Conservation (phyloP, 305 asterid species). For the Solanum chacoense region DNA sequence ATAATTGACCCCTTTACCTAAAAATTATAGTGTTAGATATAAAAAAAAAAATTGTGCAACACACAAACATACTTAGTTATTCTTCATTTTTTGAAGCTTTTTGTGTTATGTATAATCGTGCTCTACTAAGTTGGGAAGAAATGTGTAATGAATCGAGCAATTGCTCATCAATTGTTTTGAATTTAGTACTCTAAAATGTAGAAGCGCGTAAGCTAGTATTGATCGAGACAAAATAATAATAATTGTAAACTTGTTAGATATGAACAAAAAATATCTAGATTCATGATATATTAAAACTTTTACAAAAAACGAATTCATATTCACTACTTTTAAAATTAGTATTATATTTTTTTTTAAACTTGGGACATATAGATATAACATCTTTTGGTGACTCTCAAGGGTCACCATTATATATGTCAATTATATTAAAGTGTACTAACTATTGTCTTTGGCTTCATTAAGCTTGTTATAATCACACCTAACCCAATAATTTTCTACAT, state of each 20-base stretch:
- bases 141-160: not conserved
- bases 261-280: not conserved
- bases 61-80: not conserved
- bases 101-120: not conserved
- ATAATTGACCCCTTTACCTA: not conserved
- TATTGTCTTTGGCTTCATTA: not conserved
- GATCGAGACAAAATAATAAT: not conserved
- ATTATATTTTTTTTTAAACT: not conserved
- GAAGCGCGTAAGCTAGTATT: not conserved
- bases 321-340: not conserved
- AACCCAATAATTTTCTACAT: not conserved
- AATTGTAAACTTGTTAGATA: not conserved
- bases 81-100: not conserved
- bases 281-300: not conserved
- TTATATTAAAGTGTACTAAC: not conserved
- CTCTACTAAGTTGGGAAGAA: not conserved
- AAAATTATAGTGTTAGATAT: not conserved
- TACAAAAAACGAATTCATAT: not conserved
- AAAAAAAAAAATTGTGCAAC: not conserved
- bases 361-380: not conserved
- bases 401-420: not conserved
- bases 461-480: not conserved
- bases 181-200: not conserved
- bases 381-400: not conserved
- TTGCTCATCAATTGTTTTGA: not conserved